A percentile compares a stretch with the other conserved stretches of the same genome.
Evolutionary conservation across 208 protist species (phyloP).

Genomic region (Endotrypanum monterogeii): DNA sequence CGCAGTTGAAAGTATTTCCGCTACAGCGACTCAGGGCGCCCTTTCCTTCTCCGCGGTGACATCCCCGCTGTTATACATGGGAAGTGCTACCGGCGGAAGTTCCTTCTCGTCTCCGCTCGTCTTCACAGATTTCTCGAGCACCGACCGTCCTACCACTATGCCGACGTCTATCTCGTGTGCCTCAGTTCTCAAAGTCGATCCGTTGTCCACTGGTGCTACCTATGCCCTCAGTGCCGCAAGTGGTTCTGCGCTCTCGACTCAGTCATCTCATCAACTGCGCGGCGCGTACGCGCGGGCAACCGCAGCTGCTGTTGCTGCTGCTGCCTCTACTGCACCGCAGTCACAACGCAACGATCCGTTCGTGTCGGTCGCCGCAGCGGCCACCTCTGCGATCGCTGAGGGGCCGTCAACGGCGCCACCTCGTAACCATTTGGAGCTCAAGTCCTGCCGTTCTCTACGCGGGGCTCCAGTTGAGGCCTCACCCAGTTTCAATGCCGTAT

Average conservation of each 20-base stretch:
- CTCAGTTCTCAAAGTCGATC: not conserved
- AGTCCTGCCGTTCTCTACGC: not conserved
- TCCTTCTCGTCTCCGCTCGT: constrained; percentile 21
- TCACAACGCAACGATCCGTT: not conserved
- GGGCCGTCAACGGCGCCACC: not conserved
- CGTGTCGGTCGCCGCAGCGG: not conserved
- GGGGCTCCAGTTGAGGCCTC: not conserved
- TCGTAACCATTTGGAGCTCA: not conserved
- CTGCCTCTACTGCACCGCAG: not conserved
- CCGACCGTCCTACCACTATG: not conserved
- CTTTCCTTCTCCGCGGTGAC: constrained; percentile 16
- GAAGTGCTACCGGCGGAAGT: constrained; percentile 4
- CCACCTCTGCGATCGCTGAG: not conserved
- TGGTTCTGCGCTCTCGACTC: not conserved
- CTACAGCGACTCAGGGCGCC: not conserved
- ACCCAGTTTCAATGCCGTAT: constrained; percentile 14
- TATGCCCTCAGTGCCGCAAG: not conserved
- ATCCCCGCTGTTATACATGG: constrained; percentile 15
- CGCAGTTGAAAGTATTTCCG: constrained; percentile 1
- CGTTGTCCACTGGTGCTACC: not conserved
- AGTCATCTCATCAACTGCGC: constrained; percentile 25
- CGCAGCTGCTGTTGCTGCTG: not conserved
- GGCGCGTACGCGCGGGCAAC: constrained; percentile 30
- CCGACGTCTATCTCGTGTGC: not conserved
- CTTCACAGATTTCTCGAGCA: not conserved